Evolutionary conservation across 2,329 filamentous ascomycete genomes (phyloP), one percentile per base, ranked within the genome.

Genomic region (Mycosphaerella sp.): DNA sequence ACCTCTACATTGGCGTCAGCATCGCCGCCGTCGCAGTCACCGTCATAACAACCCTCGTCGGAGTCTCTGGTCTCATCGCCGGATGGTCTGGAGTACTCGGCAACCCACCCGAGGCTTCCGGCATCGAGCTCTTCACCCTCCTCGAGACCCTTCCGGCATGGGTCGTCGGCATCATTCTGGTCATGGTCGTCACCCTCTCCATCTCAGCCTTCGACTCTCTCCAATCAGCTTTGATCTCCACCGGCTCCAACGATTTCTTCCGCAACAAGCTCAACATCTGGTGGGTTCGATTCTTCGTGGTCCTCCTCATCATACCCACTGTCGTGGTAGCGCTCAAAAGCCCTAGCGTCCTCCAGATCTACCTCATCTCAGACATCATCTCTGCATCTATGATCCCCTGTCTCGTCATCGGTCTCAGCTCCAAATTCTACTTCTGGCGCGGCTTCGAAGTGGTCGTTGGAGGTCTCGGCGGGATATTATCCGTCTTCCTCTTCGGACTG

Each of bases 201-300:
- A 88, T 85, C 2, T 84, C 87, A 0, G 82, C 87, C 0, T 91
- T 93, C 57, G 87, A 93, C 73, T 85, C 79, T 55, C 75, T 91
- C 34, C 88, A 91, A 70, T 86, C 83, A 1, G 85, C 87, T 59
- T 89, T 93, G 84, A 53, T 56, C 14, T 84, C 91, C 6, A 88
- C 85, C n/a, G 85, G 84, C 12, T 89, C 85, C 59, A 91, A 91
- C 72, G 87, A 93, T 65, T 70, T 93, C 12, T 91, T 91, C 77
- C 82, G 87, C 62, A 93, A 93, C 75, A 80, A 79, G 53, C 79
- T 93, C 50, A 84, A 82, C 62, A 79, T 90, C 58, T 87, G 86
- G 80, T 79, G 75, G 67, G 85, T 91, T 59, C 84, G 87, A 41
- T 75, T 64, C 14, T 75, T 75, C 36, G 86, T 93, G 21, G 79